A percentile compares a stretch with the other conserved stretches of the same genome.
These are phyloP conservation scores for Pythium sukuiense DNA, from an alignment of 352 stramenopile species.

Conservation along the genomic window DNA sequence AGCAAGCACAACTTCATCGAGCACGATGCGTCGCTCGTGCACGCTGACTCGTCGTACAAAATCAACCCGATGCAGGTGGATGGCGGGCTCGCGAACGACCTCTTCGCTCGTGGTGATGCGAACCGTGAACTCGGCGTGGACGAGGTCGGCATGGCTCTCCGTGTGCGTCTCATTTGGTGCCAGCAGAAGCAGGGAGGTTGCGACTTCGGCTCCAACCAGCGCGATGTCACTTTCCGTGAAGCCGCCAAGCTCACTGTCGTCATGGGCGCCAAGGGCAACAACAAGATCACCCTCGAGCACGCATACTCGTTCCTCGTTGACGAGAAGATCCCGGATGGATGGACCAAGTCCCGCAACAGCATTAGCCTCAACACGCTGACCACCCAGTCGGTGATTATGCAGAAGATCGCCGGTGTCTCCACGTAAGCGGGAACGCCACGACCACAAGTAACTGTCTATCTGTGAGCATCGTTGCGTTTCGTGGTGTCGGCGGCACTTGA, in stretches of 20 bases:
- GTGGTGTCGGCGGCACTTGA: neutral
- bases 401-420: conserved; percentile 17
- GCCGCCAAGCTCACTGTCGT: conserved; percentile 12
- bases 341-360: neutral
- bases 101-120: conserved; percentile 28
- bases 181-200: conserved; percentile 15
- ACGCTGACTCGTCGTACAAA: conserved; percentile 36
- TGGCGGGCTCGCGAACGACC: conserved; percentile 29
- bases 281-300: conserved; percentile 20
- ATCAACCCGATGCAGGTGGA: conserved; percentile 35
- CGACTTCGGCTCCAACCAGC: conserved; percentile 11
- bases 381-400: conserved; percentile 9
- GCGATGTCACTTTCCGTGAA: conserved; percentile 18
- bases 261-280: conserved; percentile 18
- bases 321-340: conserved; percentile 20
- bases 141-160: conserved; percentile 10
- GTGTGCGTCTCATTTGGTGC: conserved; percentile 4
- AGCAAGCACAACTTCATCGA: conserved; percentile 48
- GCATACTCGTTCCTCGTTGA: conserved; percentile 22
- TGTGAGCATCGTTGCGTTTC: conserved; percentile 11
- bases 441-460: neutral
- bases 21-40: conserved; percentile 49
- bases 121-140: conserved; percentile 14
- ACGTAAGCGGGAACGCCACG: conserved; percentile 10
- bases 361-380: conserved; percentile 20